Base-by-base conservation (phyloP, 176 grass and related monocot genomes). In the Raddia distichophylla region DNA sequence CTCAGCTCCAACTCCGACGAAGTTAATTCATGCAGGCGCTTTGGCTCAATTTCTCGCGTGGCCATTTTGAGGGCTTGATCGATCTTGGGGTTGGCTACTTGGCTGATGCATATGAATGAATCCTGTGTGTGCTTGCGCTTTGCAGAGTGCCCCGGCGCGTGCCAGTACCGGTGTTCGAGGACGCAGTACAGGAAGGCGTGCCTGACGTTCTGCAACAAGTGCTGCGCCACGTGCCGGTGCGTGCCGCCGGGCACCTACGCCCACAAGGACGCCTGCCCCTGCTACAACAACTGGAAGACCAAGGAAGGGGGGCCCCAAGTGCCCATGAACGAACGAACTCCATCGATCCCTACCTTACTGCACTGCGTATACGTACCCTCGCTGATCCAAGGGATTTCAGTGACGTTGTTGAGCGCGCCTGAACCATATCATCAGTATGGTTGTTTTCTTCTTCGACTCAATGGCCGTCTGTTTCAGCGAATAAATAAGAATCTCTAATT, bases 221-320 rank as follows among this genome's bases (percentile, higher is more conserved):
- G 90, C 78, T 92, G 86, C 73, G 83, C 74, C 72, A 74, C 2
- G 33, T 92, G 90, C 86, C 73, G 89, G 18, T 92, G 90, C 80
- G 90, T 92, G 61, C 90, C 90, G 0, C 83, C 86, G 11, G 90
- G 90, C 0, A 82, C 51, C 82, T 89, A 92, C 74, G 90, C 86
- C 72, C 83, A 86, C 90, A 89, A 84, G 90, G 72, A 43, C 40
- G 77, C 50, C 8, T 89, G 90, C 74, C 76, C 90, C 19, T 89
- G 90, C 82, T 92, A 92, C 90, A 89, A 89, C 82, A 86, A 92
- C 90, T 92, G 86, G 90, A 92, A 89, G 82, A 89, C 87, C 77
- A 89, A 81, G 82, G 78, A 63, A 52, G 84, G 79, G 58, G 71
- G 87, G 0, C 87, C 82, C 82, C 48, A 85, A 89, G 78, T 89